phyloP scores from a whole-genome alignment of 2,329 filamentous ascomycete species.

The Colletotrichum sojae region DNA sequence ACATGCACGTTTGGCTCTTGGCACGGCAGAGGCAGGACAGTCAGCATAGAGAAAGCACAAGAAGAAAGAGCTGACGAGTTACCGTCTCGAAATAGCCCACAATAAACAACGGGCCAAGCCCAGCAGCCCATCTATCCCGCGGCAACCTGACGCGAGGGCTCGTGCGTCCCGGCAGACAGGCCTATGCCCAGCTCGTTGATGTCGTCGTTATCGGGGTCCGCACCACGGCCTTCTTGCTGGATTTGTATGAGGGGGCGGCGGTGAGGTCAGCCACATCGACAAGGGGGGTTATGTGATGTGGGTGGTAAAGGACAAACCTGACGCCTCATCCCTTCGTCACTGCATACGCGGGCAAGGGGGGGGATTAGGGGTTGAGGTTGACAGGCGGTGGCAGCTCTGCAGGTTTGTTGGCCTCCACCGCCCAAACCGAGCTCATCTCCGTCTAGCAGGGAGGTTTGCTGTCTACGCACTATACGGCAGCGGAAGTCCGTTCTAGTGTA shows the following conservation, averaged over 20 bases:
- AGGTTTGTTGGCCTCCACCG: slow-evolving; percentile 16
- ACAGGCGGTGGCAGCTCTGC: slow-evolving; percentile 1
- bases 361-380: background rate
- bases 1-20: slow-evolving; percentile 21
- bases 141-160: slow-evolving; percentile 35
- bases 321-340: slow-evolving; percentile 1
- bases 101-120: slow-evolving; percentile 31
- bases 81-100: slow-evolving; percentile 35
- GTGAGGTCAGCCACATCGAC: slow-evolving; percentile 18
- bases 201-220: slow-evolving; percentile 8
- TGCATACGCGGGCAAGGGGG: slow-evolving; percentile 6
- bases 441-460: slow-evolving; percentile 10
- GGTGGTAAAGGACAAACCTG: background rate
- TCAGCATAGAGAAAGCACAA: no score
- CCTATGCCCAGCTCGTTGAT: slow-evolving; percentile 8
- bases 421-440: slow-evolving; percentile 34
- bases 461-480: no score
- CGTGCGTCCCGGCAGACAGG: slow-evolving; percentile 24
- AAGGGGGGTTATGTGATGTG: background rate
- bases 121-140: slow-evolving; percentile 5
- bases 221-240: slow-evolving; percentile 6
- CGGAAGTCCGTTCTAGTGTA: no score
- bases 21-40: background rate
- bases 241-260: slow-evolving; percentile 8
- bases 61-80: slow-evolving; percentile 21